These are phyloP conservation scores for Beauveria brongniartii DNA, from an alignment of 2,329 filamentous ascomycete genomes.

Conservation along the genomic window DNA sequence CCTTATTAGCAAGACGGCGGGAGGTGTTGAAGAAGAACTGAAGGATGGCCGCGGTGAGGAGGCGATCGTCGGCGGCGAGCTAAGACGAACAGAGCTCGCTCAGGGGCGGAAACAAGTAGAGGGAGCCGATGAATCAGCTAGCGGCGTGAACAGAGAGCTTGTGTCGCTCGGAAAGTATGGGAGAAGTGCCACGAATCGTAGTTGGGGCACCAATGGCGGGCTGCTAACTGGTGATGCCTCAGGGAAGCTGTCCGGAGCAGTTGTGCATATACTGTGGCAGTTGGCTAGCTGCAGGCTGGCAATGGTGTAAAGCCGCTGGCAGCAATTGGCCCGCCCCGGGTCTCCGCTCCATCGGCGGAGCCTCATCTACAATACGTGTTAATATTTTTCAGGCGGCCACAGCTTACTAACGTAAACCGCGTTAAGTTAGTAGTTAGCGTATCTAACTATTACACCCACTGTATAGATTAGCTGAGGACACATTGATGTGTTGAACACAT, in stretches of 20 bases:
- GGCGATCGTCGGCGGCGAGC: not conserved
- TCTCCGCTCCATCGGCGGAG: conserved; percentile 1
- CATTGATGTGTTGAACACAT: not conserved
- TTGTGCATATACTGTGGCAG: not conserved
- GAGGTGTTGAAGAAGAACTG: not conserved
- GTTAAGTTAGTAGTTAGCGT: too few species aligned
- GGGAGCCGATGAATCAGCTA: not conserved
- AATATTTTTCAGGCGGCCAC: not conserved
- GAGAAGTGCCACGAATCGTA: conserved; percentile 2
- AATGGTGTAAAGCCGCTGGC: not conserved
- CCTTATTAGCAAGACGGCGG: conserved; percentile 10
- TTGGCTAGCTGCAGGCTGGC: not conserved
- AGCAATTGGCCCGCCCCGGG: conserved; percentile 2
- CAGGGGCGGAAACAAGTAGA: not conserved
- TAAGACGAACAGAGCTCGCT: not conserved
- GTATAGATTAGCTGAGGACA: not conserved
- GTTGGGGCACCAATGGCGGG: conserved; percentile 5
- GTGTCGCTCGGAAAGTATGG: not conserved
- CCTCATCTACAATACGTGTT: conserved; percentile 7
- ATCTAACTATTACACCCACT: too few species aligned
- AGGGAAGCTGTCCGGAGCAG: not conserved
- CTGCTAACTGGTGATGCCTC: conserved; percentile 6
- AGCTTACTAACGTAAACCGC: not conserved
- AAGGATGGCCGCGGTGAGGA: not conserved
- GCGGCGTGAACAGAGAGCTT: not conserved